Base-by-base conservation (phyloP, 2,329 filamentous ascomycete species). In the Diaporthe sp. region DNA sequence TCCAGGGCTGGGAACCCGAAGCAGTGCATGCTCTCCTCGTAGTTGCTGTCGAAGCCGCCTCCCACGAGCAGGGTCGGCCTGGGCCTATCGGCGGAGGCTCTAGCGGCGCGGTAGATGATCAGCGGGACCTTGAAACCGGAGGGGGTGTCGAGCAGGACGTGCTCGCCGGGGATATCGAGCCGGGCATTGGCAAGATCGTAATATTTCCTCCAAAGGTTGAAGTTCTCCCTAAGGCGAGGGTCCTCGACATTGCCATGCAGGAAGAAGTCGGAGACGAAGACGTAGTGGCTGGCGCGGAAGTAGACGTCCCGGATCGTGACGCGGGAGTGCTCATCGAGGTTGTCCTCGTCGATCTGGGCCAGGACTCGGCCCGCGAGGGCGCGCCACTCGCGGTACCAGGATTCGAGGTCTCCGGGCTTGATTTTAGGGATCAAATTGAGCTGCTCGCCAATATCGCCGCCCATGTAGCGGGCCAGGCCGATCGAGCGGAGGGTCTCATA, bases 211-310 rank as follows among this genome's bases (percentile, higher is more conserved):
- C 86, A 88, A 0, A 85, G 72, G 53, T 22, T 13, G 22, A 10
- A 57, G 53, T 57, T 57, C 0, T 74, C 78, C 61, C 81, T 80
- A 73, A 88, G 85, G 9, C 83, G 82, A 4, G 85, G 84, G 71
- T 88, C 83, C 17, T 71, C 80, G 81, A 80, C 81, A 78, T 88
- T 84, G 0, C 80, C 82, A 70, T 85, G 84, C 9, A 87, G 79
- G 77, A 82, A 88, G 76, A 86, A 85, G 76, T 85, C 84, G 12
- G 87, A 84, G 0, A 78, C 71, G 34, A 86, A 84, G 77, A 84
- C 87, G 78, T 88, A 88, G 2, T 79, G 83, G 0, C 86, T 78
- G 3, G 85, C 83, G 7, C 80, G 82, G 78, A 88, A 87, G 79
- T 57, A 57, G 53, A 34, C 53, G 17, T 57, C 53, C 31, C 53